Percentiles rank a stretch among this genome's conserved stretches.
Conservation (phyloP, 1,284 basidiomycete genomes). For the Pseudozyma pruni region DNA sequence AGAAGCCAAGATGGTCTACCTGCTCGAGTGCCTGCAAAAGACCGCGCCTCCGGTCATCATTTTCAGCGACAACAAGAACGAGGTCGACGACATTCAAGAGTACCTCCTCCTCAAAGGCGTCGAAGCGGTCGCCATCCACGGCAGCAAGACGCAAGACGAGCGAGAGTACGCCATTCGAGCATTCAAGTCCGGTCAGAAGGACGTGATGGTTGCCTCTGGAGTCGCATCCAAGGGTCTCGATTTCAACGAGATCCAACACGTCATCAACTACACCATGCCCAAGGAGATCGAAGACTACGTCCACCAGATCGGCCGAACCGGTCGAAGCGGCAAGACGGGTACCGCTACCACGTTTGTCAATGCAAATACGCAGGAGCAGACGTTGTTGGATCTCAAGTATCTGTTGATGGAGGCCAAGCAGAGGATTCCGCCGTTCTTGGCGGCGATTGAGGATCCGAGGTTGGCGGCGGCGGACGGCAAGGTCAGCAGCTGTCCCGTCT, state of each 20-base stretch:
- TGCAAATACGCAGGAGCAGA: slow-evolving; percentile 95
- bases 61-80: slow-evolving; percentile 99
- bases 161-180: slow-evolving; percentile 97
- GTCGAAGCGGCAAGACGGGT: slow-evolving; percentile 95
- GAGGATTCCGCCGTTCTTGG: slow-evolving; percentile 95
- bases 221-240: slow-evolving; percentile 98
- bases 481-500: slow-evolving; percentile 90
- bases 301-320: slow-evolving; percentile 99
- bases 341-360: slow-evolving; percentile 99
- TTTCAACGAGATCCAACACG: slow-evolving; percentile 97
- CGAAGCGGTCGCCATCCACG: slow-evolving; percentile 98
- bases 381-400: slow-evolving; percentile 95
- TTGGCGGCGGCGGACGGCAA: slow-evolving; percentile 78
- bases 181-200: slow-evolving; percentile 95
- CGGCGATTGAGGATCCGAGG: slow-evolving; percentile 86
- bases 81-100: slow-evolving; percentile 99
- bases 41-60: slow-evolving; percentile 98
- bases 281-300: slow-evolving; percentile 83
- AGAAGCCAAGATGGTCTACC: slow-evolving; percentile 99
- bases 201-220: slow-evolving; percentile 98
- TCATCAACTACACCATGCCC: slow-evolving; percentile 98
- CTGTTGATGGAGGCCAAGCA: slow-evolving; percentile 96
- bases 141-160: slow-evolving; percentile 97
- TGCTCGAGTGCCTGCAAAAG: slow-evolving; percentile 96
- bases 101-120: slow-evolving; percentile 95